Percentiles rank a stretch among this genome's conserved stretches.
These are phyloP conservation scores for Hansenula sp. DNA, from an alignment of 1,139 yeast genomes.

Conservation along the genomic window DNA sequence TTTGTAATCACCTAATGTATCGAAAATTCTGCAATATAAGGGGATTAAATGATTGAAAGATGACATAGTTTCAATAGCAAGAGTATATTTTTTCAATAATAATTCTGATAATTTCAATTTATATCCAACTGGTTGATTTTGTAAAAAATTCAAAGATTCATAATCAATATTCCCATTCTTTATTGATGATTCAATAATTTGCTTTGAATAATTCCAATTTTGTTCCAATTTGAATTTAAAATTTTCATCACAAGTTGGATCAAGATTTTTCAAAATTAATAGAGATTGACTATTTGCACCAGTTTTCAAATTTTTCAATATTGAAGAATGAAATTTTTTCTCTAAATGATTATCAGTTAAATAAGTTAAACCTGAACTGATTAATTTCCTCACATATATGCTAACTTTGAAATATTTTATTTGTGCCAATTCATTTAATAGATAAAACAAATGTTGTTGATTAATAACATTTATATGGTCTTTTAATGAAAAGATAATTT, in stretches of 20 bases:
- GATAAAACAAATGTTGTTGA: conserved; percentile 37
- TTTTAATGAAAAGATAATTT: conserved; percentile 33
- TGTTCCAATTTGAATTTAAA: conserved; percentile 2
- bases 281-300: conserved; percentile 32
- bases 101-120: conserved; percentile 41
- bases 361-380: conserved; percentile 80
- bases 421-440: conserved; percentile 53
- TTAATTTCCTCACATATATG: conserved; percentile 69
- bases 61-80: neutral
- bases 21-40: conserved; percentile 4
- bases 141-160: conserved; percentile 18
- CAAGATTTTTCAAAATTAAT: conserved; percentile 34
- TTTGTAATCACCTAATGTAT: conserved; percentile 10
- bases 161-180: conserved; percentile 1
- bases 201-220: neutral
- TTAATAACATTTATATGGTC: conserved; percentile 6
- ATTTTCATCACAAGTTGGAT: conserved; percentile 11
- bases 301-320: conserved; percentile 31
- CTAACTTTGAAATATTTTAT: conserved; percentile 44
- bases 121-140: conserved; percentile 35
- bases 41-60: neutral
- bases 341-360: conserved; percentile 26
- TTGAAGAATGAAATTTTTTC: conserved; percentile 29
- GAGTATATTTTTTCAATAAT: conserved; percentile 19
- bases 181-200: neutral